Evolutionary conservation across 78 protist species (phyloP), one percentile per base, ranked within the genome.

Genomic region (Thecamonas trahens): DNA sequence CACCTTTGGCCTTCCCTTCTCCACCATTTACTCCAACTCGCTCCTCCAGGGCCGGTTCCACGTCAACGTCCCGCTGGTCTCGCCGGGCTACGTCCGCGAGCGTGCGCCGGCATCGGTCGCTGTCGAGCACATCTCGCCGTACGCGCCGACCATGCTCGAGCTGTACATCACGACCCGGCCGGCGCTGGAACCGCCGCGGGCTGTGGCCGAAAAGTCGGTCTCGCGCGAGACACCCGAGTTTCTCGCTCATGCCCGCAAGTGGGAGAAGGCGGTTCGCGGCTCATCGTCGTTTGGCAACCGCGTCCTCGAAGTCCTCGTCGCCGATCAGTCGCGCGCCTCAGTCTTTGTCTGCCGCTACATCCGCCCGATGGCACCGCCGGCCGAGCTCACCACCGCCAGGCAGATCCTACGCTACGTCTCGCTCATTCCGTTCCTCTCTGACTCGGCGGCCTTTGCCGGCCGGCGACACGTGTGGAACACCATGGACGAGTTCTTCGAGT

Each of bases 401-500:
- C n/a, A 55, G 22, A 6, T 61, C 22, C 52, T 44, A 18, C 72
- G 65, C 24, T 75, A 50, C 24, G 80, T 75, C n/a, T 45, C 72
- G 1, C 66, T 53, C 40, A 59, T 75, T 35, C 80, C 80, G 7
- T 75, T 50, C 22, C 52, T 75, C 26, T 20, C 53, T 7, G 80
- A 75, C 34, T 49, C 72, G 26, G 61, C 37, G 4, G 39, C 67
- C 18, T 75, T 73, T 35, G 29, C 7, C 0, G 72, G 72, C 34
- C 47, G 35, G 11, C 24, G 45, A 26, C 45, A 61, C 37, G 34
- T 75, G 28, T 75, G 80, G 80, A 26, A 2, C 61, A 50, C 72
- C 22, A 2, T 39, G 26, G 53, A 60, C 54, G 58, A 75, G 32
- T 64, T 75, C 29, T 28, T 75, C 34, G 44, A 28, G 32, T 5